phyloP scores from a whole-genome alignment of 1,284 basidiomycete species.

The Pascua sp. region DNA sequence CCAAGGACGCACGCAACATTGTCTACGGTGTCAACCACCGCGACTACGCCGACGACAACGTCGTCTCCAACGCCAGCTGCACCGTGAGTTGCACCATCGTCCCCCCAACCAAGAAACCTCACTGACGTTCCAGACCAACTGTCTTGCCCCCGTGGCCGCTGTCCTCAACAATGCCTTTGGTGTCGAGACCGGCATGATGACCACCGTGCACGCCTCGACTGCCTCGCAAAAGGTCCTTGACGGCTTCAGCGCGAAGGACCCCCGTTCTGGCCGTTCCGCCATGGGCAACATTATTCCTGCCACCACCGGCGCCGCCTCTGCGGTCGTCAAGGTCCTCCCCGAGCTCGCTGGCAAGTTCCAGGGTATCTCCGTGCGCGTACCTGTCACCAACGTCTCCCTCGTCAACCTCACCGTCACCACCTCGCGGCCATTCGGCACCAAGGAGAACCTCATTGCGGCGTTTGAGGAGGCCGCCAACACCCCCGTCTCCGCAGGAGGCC shows the following conservation, averaged over 20 bases:
- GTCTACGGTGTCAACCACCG: constrained; percentile 50
- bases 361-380: constrained; percentile 50
- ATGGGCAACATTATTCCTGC: constrained; percentile 50
- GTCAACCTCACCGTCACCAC: constrained; percentile 51
- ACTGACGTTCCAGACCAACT: constrained; percentile 39
- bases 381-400: constrained; percentile 50
- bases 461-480: constrained; percentile 39
- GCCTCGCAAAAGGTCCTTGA: constrained; percentile 49
- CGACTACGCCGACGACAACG: constrained; percentile 41
- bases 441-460: constrained; percentile 45
- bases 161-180: constrained; percentile 47
- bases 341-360: constrained; percentile 51
- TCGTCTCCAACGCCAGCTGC: constrained; percentile 50
- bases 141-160: constrained; percentile 49
- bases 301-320: constrained; percentile 48
- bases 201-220: constrained; percentile 51
- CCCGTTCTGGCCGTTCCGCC: constrained; percentile 44
- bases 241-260: constrained; percentile 48
- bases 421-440: constrained; percentile 34
- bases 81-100: constrained; percentile 20
- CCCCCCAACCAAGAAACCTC: no score
- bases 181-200: constrained; percentile 51
- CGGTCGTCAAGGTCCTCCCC: constrained; percentile 49
- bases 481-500: constrained; percentile 17
- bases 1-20: constrained; percentile 42